Conservation (phyloP, 164 flowering plant species). For the Vitis riparia region DNA sequence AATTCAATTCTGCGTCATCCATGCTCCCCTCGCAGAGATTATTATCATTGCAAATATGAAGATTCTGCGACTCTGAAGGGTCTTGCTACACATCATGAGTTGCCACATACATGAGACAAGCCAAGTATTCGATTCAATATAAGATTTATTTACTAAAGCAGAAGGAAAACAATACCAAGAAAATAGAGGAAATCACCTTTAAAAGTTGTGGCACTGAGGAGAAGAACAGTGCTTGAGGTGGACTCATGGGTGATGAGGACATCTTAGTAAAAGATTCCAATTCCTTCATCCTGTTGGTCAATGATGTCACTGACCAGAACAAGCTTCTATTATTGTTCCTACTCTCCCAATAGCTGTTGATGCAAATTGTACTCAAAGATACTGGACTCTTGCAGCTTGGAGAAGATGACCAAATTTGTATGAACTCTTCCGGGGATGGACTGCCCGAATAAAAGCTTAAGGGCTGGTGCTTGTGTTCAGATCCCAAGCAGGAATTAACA, state of each 20-base stretch:
- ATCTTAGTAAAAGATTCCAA: conserved; percentile 26
- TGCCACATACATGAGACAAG: too few species aligned
- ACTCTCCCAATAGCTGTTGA: too few species aligned
- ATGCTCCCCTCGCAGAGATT: conserved; percentile 39
- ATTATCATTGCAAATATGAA: not conserved
- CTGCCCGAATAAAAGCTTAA: conserved; percentile 49
- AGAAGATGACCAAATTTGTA: conserved; percentile 39
- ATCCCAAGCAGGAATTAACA: conserved; percentile 24
- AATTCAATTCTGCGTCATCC: conserved; percentile 36
- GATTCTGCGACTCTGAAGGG: too few species aligned
- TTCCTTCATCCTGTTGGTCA: conserved; percentile 22
- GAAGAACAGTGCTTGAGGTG: too few species aligned
- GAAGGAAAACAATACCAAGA: not conserved
- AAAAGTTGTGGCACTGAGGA: conserved; percentile 12
- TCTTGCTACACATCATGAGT: too few species aligned
- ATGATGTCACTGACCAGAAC: too few species aligned
- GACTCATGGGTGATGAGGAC: conserved; percentile 13
- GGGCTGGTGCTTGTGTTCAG: conserved; percentile 28
- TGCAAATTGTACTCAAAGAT: too few species aligned
- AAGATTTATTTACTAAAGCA: too few species aligned
- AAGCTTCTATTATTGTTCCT: too few species aligned
- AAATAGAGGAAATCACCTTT: conserved; percentile 29
- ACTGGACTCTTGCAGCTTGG: conserved; percentile 5
- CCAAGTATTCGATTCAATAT: too few species aligned
- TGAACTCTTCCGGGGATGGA: conserved; percentile 46